Evolutionary conservation across 345 rosid genomes (phyloP), one percentile per base, ranked within the genome.

Genomic region (Pugionium dolabratum): DNA sequence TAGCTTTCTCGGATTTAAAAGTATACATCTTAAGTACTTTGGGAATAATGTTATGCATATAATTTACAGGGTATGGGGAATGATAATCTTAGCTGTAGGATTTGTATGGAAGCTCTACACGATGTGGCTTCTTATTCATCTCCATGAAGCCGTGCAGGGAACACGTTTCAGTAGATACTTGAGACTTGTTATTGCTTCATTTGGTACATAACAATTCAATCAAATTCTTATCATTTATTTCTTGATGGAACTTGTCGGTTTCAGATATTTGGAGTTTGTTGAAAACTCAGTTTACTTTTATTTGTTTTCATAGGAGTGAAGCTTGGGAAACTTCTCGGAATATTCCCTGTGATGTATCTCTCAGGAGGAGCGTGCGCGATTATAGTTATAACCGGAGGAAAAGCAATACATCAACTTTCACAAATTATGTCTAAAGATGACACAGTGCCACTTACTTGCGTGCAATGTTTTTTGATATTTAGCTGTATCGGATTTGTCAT

Each of bases 91-190:
- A 74, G 78, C 84, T 2, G 5, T 73, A 9, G 85, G 80, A 33
- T 90, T 90, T 71, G 56, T 76, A 46, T 90, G 98, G 97, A 94
- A 93, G 56, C 84, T 93, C 1, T 93, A 90, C 73, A 90, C 86
- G 1, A 76, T 82, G 2, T 83, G 82, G 79, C 50, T 85, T 44
- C 80, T 90, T 26, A 91, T 93, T 6, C 85, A 88, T 33, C 97
- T 93, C 49, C 98, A 93, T 71, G 97, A 93, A 76, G 51, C 75
- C 1, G 87, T 18, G 18, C 18, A 54, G 0, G 86, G 95, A 31
- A 59, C 68, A 62, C 92, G 96, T 49, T 82, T 79, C 54, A 84
- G 98, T 52, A 62, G 95, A 83, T 92, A 83, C 53, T 68, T 92
- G 54, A 86, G 85, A 28, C 86, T 92, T 52, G 78, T 76, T 4